Conservation (phyloP, 331 rosid species). For the Rhamnella rubrinervis region DNA sequence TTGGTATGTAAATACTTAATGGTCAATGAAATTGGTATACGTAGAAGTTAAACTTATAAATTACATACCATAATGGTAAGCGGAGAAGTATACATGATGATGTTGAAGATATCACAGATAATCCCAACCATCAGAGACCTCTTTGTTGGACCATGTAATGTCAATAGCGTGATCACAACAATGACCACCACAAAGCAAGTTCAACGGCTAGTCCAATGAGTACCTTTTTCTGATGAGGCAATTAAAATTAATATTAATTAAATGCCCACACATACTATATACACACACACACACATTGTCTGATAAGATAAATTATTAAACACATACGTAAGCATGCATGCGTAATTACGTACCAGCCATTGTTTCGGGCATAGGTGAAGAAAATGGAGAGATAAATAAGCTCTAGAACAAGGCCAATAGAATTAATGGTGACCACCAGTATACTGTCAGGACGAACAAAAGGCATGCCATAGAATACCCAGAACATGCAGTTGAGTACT, state of each 20-base stretch:
- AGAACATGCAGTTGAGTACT: constrained; percentile 58
- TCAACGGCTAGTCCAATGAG: constrained; percentile 15
- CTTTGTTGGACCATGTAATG: constrained; percentile 27
- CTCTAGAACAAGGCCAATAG: constrained; percentile 48
- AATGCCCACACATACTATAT: too few species aligned
- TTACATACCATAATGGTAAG: constrained; percentile 67
- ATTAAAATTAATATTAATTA: neutral
- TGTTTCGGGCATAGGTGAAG: constrained; percentile 28
- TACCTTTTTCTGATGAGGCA: constrained; percentile 45
- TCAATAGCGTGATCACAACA: constrained; percentile 32
- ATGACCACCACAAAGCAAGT: constrained; percentile 34
- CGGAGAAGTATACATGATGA: constrained; percentile 73
- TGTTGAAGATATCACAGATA: constrained; percentile 59
- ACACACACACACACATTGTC: too few species aligned
- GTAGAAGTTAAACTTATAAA: neutral
- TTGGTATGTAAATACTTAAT: neutral
- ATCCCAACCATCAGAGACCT: constrained; percentile 68
- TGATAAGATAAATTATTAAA: too few species aligned
- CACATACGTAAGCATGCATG: too few species aligned
- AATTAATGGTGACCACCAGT: constrained; percentile 55
- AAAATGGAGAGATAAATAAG: constrained; percentile 44
- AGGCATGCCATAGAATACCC: constrained; percentile 72
- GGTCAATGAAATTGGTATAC: too few species aligned
- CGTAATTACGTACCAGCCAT: constrained; percentile 40
- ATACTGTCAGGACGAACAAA: constrained; percentile 60